A percentile compares a stretch with the other conserved stretches of the same genome.
Evolutionary conservation across 2,329 filamentous ascomycete genomes (phyloP).

Genomic region (Gaeumannomyces sp.): DNA sequence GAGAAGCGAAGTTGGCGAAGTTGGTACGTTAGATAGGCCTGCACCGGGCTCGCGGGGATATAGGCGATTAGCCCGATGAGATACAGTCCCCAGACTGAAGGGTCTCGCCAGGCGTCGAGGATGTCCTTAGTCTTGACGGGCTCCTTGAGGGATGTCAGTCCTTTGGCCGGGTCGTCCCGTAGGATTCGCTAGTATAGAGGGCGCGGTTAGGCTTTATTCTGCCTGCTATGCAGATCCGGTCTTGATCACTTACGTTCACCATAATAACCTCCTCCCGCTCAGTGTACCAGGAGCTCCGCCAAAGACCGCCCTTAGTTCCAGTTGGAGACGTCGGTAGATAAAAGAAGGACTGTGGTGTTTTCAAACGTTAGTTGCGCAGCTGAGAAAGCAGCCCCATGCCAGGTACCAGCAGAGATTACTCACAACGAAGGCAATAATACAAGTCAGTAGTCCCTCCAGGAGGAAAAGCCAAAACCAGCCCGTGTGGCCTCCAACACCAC

Average conservation of each 20-base stretch:
- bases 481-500: slow-evolving; percentile 37
- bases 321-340: slow-evolving; percentile 61
- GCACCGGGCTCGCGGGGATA: slow-evolving; percentile 41
- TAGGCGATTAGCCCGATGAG: slow-evolving; percentile 42
- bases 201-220: slow-evolving; percentile 3
- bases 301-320: slow-evolving; percentile 55
- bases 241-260: slow-evolving; percentile 41
- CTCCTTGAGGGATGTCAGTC: slow-evolving; percentile 38
- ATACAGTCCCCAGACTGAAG: slow-evolving; percentile 44
- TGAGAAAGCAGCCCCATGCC: neutral
- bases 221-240: neutral
- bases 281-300: slow-evolving; percentile 58
- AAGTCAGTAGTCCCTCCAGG: slow-evolving; percentile 38
- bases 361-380: neutral
- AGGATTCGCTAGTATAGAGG: slow-evolving; percentile 33
- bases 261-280: slow-evolving; percentile 65
- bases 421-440: slow-evolving; percentile 41
- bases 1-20: slow-evolving; percentile 50
- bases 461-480: slow-evolving; percentile 52
- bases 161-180: slow-evolving; percentile 49
- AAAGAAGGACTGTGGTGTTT: slow-evolving; percentile 37
- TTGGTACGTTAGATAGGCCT: slow-evolving; percentile 48
- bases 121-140: slow-evolving; percentile 36
- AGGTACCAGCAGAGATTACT: slow-evolving; percentile 11
- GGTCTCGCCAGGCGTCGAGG: slow-evolving; percentile 37